phyloP scores from a whole-genome alignment of 768 basidiomycete genomes.

The Phallus indusiatus region DNA sequence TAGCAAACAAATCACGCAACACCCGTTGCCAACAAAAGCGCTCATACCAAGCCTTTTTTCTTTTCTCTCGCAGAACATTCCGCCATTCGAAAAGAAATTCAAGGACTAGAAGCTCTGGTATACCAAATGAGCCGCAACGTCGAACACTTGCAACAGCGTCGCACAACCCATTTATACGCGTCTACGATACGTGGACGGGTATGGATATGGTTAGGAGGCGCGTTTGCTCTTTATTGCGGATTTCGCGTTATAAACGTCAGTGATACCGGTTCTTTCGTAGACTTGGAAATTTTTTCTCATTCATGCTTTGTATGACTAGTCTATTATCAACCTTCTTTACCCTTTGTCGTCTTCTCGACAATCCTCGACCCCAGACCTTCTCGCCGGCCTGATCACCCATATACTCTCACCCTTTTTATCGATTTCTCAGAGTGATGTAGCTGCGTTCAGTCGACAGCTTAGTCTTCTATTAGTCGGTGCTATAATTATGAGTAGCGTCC shows the following conservation, averaged over 20 bases:
- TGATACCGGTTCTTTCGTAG: no score
- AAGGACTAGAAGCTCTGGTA: conserved; percentile 58
- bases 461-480: conserved; percentile 66
- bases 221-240: conserved; percentile 62
- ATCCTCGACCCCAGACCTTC: conserved; percentile 33
- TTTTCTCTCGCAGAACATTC: conserved; percentile 32
- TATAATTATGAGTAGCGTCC: conserved; percentile 66
- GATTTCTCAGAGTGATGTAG: conserved; percentile 25
- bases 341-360: conserved; percentile 28
- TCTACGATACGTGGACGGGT: conserved; percentile 47
- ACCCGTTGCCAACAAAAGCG: no score
- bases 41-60: conserved; percentile 1
- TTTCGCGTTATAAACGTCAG: conserved; percentile 54
- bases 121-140: conserved; percentile 56
- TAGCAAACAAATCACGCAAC: not conserved
- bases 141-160: conserved; percentile 38
- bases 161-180: conserved; percentile 39
- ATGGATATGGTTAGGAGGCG: conserved; percentile 33
- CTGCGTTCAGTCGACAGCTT: conserved; percentile 40
- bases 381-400: conserved; percentile 34
- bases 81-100: conserved; percentile 43
- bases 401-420: conserved; percentile 30
- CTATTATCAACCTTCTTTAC: conserved; percentile 24
- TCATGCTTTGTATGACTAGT: conserved; percentile 15
- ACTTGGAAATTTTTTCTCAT: not conserved